These are phyloP conservation scores for Monilinia fructicola DNA, from an alignment of 2,329 filamentous ascomycete species.

Conservation along the genomic window DNA sequence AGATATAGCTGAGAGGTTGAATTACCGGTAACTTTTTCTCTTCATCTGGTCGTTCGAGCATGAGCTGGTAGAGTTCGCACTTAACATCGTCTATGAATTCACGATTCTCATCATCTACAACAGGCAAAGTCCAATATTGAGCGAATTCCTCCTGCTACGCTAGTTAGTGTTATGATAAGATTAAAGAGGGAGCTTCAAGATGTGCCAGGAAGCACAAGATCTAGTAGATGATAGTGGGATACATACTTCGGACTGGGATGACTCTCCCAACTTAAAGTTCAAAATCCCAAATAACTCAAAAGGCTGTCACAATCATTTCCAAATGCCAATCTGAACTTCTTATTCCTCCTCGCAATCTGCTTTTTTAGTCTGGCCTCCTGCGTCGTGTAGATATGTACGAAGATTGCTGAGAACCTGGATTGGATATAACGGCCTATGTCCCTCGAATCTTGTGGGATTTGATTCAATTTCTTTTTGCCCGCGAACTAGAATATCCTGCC, in stretches of 20 bases:
- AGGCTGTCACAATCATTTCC: constrained; percentile 60
- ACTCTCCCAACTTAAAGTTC: constrained; percentile 41
- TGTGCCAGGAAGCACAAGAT: constrained; percentile 1
- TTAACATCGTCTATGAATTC: constrained; percentile 58
- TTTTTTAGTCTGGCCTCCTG: constrained; percentile 47
- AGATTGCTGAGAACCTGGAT: constrained; percentile 57
- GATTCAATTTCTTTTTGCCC: constrained; percentile 52
- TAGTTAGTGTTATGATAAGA: constrained; percentile 11
- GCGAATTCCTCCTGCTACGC: constrained; percentile 33
- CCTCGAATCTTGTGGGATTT: constrained; percentile 52
- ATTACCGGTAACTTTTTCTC: constrained; percentile 25
- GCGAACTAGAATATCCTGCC: constrained; percentile 51
- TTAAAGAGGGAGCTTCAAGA: not conserved
- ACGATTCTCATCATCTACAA: constrained; percentile 33
- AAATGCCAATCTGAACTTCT: constrained; percentile 63
- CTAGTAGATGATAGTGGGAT: not conserved
- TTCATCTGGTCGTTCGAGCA: constrained; percentile 29
- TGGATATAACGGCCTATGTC: constrained; percentile 51
- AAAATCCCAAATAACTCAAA: constrained; percentile 61
- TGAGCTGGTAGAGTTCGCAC: constrained; percentile 49
- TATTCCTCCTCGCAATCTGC: constrained; percentile 59
- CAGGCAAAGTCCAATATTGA: constrained; percentile 40
- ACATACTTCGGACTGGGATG: constrained; percentile 43
- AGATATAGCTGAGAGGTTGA: constrained; percentile 19
- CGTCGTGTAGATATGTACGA: constrained; percentile 59